Conservation (phyloP, 441 rosid genomes). For the Omphalea diandra region DNA sequence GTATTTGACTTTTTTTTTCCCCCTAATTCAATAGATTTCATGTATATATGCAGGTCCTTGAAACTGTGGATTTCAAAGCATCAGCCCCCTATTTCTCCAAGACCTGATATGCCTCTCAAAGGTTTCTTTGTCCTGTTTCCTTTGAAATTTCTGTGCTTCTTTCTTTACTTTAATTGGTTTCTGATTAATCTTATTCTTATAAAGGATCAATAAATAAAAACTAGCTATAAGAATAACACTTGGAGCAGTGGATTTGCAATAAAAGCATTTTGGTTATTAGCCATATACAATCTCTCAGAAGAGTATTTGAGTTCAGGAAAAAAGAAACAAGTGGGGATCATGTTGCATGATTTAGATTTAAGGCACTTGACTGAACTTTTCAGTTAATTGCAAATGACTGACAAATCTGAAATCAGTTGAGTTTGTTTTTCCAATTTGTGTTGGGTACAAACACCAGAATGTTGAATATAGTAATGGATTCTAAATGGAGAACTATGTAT, state of each 20-base stretch:
- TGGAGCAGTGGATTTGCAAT: neutral
- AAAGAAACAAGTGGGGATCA: neutral
- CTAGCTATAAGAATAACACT: neutral
- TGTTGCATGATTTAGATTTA: conserved; percentile 2
- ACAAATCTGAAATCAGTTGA: too few species aligned
- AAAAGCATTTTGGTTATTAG: neutral
- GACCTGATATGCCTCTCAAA: conserved; percentile 62
- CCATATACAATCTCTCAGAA: neutral
- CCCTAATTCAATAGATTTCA: conserved; percentile 10
- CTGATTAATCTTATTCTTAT: neutral
- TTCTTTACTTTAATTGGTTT: neutral
- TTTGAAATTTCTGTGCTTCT: neutral
- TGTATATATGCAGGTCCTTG: conserved; percentile 54
- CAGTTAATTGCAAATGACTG: neutral
- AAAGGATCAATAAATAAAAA: neutral
- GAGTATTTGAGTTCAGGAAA: neutral
- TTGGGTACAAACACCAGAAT: neutral
- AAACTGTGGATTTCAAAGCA: conserved; percentile 68
- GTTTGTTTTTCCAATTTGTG: too few species aligned
- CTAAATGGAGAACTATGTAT: neutral
- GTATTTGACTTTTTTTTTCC: neutral
- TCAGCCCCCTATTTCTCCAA: conserved; percentile 55
- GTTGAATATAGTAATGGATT: neutral
- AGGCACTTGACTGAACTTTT: conserved; percentile 2
- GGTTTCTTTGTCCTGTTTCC: conserved; percentile 38